Evolutionary conservation across 164 flowering plant genomes (phyloP), one percentile per base, ranked within the genome.

Genomic region (Echeveria elegans): DNA sequence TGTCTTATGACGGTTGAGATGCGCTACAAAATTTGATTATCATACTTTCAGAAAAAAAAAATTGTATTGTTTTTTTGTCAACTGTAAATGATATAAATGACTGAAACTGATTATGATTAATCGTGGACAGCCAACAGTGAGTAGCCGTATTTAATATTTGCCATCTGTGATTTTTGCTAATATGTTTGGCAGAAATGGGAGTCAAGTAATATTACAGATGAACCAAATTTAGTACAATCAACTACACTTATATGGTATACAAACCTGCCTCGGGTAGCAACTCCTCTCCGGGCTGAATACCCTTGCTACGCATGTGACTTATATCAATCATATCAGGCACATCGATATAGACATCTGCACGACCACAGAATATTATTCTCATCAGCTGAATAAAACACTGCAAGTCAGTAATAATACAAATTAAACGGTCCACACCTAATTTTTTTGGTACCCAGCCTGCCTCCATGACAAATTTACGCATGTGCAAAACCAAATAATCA

Each of bases 361-460:
- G 38, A 73, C 45, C 65, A 5, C 66, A 50, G 48, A 64, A 47
- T 23, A 72, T 69, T 16, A 23, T 14, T 26, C 19, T 28, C 61
- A 28, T 28, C 32, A 10, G 45, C 28, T 34, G 38, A 24, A 19
- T 23, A 61, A n/a, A n/a, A n/a, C n/a, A 24, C 21, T 4, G 45
- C 29, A 28, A n/a, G n/a, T n/a, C 6, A 10, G 2, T 45, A 41
- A 30, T 5, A 12, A n/a, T n/a, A 18, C 29, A 71, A 18, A 23
- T 37, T 48, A 15, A 66, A 62, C 9, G 18, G 40, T 67, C 62
- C 56, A 59, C 80, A 92, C 97, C 99, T 63, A 95, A 91, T 75
- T 95, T 95, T 74, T 92, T 95, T 7, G 99, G 99, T 28, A 95
- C 99, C 99, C 99, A 95, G 71, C 99, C 99, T 37, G 60, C 96